These are phyloP conservation scores for Mycena leptocephala DNA, from an alignment of 768 basidiomycete species.

Conservation along the genomic window DNA sequence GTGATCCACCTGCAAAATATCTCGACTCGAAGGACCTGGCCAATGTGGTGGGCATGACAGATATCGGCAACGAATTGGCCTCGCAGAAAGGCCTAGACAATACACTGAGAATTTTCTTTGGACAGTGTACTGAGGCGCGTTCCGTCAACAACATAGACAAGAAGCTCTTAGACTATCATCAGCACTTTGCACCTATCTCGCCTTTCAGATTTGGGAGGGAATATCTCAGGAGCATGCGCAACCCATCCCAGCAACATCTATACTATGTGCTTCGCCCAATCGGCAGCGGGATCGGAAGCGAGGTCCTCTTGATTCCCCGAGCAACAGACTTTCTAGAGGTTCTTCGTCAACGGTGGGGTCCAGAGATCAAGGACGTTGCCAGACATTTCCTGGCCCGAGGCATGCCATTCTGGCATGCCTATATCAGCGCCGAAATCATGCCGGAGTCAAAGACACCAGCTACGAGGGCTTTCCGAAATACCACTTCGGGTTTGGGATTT, in stretches of 20 bases:
- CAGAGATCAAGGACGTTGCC: background rate
- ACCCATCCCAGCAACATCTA: background rate
- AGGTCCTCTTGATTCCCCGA: background rate
- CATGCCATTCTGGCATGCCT: background rate
- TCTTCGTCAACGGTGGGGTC: background rate
- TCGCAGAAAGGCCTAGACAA: background rate
- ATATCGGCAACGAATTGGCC: background rate
- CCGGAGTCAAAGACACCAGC: background rate
- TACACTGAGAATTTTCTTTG: background rate
- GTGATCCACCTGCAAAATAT: background rate
- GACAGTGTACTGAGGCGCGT: background rate
- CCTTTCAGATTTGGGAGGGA: background rate
- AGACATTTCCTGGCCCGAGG: background rate
- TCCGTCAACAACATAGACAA: background rate
- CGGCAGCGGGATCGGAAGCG: background rate
- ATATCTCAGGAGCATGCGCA: background rate
- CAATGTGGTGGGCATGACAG: background rate
- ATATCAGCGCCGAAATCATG: background rate
- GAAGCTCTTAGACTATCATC: background rate
- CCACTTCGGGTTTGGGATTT: background rate
- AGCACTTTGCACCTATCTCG: no score
- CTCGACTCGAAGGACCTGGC: background rate
- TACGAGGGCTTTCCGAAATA: background rate
- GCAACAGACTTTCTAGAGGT: background rate
- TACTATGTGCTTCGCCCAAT: background rate